Evolutionary conservation across 306 rosid species (phyloP), one percentile per base, ranked within the genome.

Genomic region (Neltuma alba): DNA sequence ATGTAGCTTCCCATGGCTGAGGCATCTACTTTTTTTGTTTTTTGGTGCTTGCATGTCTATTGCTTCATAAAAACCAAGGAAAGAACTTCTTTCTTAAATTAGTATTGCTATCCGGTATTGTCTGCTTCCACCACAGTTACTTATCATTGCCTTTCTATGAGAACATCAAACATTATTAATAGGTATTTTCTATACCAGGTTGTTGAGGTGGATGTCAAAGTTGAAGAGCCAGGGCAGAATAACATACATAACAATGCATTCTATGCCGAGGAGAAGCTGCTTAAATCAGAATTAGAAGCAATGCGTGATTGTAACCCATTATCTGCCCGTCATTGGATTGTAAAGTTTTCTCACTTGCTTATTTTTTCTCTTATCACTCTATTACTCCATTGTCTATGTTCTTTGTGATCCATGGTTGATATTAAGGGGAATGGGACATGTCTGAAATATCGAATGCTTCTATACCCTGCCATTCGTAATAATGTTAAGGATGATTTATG

Each of bases 261-360:
- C 84, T 92, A 84, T 77, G 94, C 97, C 1, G 92, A 92, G 79
- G 97, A 92, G 79, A 89, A 84, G 30, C 76, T 88, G 79, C 89
- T 92, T 58, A 89, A 84, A 84, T 87, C 97, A 9, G 97, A 92
- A 82, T 69, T 87, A 75, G 89, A 89, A 87, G 97, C 97, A 55
- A 88, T 80, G 85, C 97, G 97, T 13, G 94, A 92, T 75, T 89
- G 92, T 41, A 87, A 92, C 76, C 90, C 97, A 52, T 72, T 85
- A 85, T 85, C 92, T 52, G 97, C 97, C 28, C 92, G 94, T 38
- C 97, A 92, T 79, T 92, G 97, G 97, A 92, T 92, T 82, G 94
- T 92, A 85, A 84, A 87, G 86, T 74, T 83, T 73, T 66, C 28
- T 20, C 42, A 36, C 58, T 9, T 41, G 79, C 77, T 33, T 34